A percentile compares a stretch with the other conserved stretches of the same genome.
phyloP scores from a whole-genome alignment of 257 asterid species.

The Misopates orontium region DNA sequence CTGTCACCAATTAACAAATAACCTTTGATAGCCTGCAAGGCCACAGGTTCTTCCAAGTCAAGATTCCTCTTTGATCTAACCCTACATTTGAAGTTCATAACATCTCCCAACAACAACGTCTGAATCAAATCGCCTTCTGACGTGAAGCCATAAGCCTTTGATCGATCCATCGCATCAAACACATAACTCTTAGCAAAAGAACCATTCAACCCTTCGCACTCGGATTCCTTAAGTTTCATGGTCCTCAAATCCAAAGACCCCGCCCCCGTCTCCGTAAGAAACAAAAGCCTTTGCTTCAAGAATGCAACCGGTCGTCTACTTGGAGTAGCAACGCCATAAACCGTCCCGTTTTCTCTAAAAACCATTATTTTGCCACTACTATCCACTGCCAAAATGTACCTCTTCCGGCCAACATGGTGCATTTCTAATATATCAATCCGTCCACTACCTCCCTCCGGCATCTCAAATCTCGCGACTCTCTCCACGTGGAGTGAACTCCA shows the following conservation, averaged over 20 bases:
- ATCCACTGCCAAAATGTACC: constrained; percentile 64
- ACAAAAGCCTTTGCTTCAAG: constrained; percentile 90
- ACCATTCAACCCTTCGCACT: constrained; percentile 83
- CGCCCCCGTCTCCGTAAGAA: constrained; percentile 85
- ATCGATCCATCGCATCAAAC: constrained; percentile 76
- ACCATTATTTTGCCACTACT: constrained; percentile 57
- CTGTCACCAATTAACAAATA: constrained; percentile 61
- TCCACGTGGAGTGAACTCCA: constrained; percentile 55
- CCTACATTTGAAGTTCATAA: constrained; percentile 87
- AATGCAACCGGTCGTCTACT: constrained; percentile 66
- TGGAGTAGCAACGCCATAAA: constrained; percentile 61
- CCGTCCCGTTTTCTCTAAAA: constrained; percentile 65
- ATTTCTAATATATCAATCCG: constrained; percentile 58
- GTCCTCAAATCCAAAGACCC: constrained; percentile 94
- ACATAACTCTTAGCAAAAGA: constrained; percentile 60
- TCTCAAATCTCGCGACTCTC: constrained; percentile 48
- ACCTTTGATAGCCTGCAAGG: constrained; percentile 81
- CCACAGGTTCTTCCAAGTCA: constrained; percentile 58
- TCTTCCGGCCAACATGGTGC: constrained; percentile 83
- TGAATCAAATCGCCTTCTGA: constrained; percentile 78
- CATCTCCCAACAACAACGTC: constrained; percentile 73
- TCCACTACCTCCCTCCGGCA: constrained; percentile 41
- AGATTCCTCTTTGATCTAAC: constrained; percentile 71
- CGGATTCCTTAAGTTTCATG: constrained; percentile 79
- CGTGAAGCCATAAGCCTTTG: constrained; percentile 85